Base-by-base conservation (phyloP, 768 basidiomycete genomes). In the Tephrocybe sp. region DNA sequence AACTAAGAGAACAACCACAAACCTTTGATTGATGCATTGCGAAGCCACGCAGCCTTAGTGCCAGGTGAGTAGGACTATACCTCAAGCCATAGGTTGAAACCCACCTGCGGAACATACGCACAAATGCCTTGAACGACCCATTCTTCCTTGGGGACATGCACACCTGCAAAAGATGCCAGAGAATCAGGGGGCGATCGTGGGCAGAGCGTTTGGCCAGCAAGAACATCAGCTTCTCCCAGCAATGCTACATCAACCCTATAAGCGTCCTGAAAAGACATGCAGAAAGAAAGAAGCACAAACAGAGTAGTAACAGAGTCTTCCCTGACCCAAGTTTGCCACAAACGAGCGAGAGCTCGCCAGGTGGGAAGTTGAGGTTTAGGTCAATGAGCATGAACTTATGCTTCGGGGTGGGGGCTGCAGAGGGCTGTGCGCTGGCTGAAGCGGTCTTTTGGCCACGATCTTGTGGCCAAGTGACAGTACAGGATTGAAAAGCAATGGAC, bases 271-370 rank as follows among this genome's bases (percentile, higher is more conserved):
- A 12, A 7, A 23, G 39, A 21, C 24, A 19, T 18, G 22, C 13
- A 30, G n/a, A 42, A 6, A 4, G 42, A n/a, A 2, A 43, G 45
- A 21, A 38, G 6, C 21, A 61, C 61, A 15, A 54, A 78, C 88
- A 77, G 25, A 88, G 73, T n/a, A 95, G 69, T 24, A 95, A 64
- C 5, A 97, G 69, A 0, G 92, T 89, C 70, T 95, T 97, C 22
- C 94, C 93, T 15, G 87, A 87, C 3, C 91, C 93, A 9, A 95
- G 73, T 61, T 92, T 91, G 2, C 94, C 94, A 59, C 91, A 94
- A 15, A 97, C 78, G 13, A 97, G 74, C 1, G 88, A 86, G 21
- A 95, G 72, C 64, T 88, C 79, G 22, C 88, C 88, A 11, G 71
- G 66, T 0, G 93, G 93, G 70, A 97, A 94, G 36, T 80, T 75